Evolutionary conservation across 2,329 filamentous ascomycete species (phyloP).

Genomic region (Nannizziopsis arthrosporioides): DNA sequence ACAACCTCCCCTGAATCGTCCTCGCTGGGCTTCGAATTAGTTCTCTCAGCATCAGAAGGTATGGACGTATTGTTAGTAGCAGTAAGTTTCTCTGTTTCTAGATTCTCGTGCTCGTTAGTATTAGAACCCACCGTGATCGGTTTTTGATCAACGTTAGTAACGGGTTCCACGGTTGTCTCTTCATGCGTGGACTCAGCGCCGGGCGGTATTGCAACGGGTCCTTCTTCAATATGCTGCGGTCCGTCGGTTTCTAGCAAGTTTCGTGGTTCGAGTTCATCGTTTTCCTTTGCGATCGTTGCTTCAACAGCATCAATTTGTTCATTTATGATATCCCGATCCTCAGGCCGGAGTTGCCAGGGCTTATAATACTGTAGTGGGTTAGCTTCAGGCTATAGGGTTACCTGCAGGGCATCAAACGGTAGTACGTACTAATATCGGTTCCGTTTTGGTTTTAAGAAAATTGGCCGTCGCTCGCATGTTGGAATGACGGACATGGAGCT

Average conservation of each 20-base stretch:
- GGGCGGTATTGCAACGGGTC: conserved; percentile 15
- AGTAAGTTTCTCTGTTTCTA: conserved; percentile 13
- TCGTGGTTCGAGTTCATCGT: conserved; percentile 48
- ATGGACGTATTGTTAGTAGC: conserved; percentile 25
- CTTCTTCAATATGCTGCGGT: conserved; percentile 13
- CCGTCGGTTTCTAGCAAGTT: conserved; percentile 26
- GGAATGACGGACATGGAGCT: conserved; percentile 66
- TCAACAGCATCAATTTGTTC: conserved; percentile 58
- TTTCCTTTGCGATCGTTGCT: conserved; percentile 52
- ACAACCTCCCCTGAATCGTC: conserved; percentile 67
- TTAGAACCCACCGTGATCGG: conserved; percentile 21
- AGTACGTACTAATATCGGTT: conserved; percentile 60
- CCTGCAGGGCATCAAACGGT: not conserved
- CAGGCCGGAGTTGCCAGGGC: conserved; percentile 61
- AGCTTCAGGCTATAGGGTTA: conserved; percentile 14
- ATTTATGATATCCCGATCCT: conserved; percentile 60
- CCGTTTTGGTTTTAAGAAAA: conserved; percentile 58
- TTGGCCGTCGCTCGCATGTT: conserved; percentile 60
- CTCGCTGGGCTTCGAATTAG: conserved; percentile 40
- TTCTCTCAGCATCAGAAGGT: conserved; percentile 28
- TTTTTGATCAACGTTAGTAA: conserved; percentile 13
- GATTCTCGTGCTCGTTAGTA: conserved; percentile 11
- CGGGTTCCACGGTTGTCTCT: conserved; percentile 34
- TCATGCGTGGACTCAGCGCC: conserved; percentile 25
- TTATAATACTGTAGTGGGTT: conserved; percentile 58